Conservation (phyloP, 75 land plant species). For the Isoetes taiwanensis region DNA sequence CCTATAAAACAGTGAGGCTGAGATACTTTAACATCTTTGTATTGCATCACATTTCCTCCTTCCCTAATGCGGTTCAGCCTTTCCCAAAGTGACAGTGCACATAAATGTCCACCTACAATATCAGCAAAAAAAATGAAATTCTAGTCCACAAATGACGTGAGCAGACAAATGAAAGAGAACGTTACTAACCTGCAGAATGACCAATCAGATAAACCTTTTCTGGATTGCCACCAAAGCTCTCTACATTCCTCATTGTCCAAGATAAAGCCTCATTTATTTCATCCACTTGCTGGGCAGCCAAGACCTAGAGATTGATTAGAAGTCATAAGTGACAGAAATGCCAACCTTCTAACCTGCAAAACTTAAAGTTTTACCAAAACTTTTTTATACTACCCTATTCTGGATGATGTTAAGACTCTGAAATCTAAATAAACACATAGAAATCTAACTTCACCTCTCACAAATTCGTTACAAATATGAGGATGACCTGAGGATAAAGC, state of each 20-base stretch:
- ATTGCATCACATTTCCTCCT: not conserved
- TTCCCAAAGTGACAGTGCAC: slow-evolving; percentile 15
- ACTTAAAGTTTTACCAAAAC: not conserved
- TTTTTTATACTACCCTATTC: too few relatives aligned
- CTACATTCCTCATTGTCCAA: slow-evolving; percentile 16
- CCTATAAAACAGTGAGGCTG: slow-evolving; percentile 12
- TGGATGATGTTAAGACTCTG: too few relatives aligned
- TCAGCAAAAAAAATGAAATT: not conserved
- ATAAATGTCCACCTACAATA: slow-evolving; percentile 14
- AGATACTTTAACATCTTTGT: not conserved
- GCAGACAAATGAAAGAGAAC: not conserved
- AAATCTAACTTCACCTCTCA: not conserved
- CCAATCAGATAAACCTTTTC: slow-evolving; percentile 13
- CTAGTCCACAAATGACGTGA: not conserved
- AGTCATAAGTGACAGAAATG: not conserved
- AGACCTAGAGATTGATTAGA: slow-evolving; percentile 4
- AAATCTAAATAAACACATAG: too few relatives aligned
- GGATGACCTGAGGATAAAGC: slow-evolving; percentile 14
- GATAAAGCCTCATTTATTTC: slow-evolving; percentile 15
- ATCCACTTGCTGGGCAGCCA: slow-evolving; percentile 15
- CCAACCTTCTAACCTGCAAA: not conserved
- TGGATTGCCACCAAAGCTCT: slow-evolving; percentile 9
- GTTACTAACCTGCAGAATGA: slow-evolving; percentile 16
- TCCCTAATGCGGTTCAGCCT: slow-evolving; percentile 2
- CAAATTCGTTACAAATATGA: too few relatives aligned